Conservation (phyloP, 768 basidiomycete species). For the Hygrocybe punicea region DNA sequence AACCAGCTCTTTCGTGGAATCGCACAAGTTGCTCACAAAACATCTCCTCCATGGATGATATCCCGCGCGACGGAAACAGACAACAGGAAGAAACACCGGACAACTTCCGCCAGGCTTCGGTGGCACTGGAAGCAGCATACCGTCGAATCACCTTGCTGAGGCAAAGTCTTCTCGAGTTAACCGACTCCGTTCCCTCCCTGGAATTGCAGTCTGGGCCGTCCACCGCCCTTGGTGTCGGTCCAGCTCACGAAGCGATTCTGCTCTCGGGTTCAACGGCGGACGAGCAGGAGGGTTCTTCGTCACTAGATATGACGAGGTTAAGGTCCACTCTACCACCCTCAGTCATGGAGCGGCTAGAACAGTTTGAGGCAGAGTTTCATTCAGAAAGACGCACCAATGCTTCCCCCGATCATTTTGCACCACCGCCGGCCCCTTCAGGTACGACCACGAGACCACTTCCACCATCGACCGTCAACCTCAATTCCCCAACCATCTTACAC, state of each 20-base stretch:
- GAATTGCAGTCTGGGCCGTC: slow-evolving; percentile 6
- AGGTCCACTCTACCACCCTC: slow-evolving; percentile 7
- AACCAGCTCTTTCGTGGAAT: too few relatives aligned
- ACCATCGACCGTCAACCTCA: slow-evolving; percentile 14
- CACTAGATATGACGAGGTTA: slow-evolving; percentile 8
- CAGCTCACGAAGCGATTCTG: slow-evolving; percentile 39
- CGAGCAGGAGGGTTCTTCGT: slow-evolving; percentile 2
- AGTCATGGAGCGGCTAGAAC: slow-evolving; percentile 8
- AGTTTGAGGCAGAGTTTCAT: slow-evolving; percentile 11
- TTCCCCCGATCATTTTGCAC: background rate
- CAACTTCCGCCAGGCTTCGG: slow-evolving; percentile 48
- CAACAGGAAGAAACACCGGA: slow-evolving; percentile 28
- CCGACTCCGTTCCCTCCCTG: slow-evolving; percentile 31
- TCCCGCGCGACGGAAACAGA: too few relatives aligned
- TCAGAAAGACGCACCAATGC: background rate
- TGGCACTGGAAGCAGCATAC: slow-evolving; percentile 54
- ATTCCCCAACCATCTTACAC: slow-evolving; percentile 18
- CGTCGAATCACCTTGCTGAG: slow-evolving; percentile 54
- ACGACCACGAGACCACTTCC: slow-evolving; percentile 2
- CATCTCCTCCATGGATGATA: too few relatives aligned
- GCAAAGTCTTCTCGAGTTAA: slow-evolving; percentile 46
- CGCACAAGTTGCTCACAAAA: too few relatives aligned
- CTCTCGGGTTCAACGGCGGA: slow-evolving; percentile 23
- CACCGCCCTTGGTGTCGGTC: slow-evolving; percentile 36
- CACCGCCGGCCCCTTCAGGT: slow-evolving; percentile 4